Conservation (phyloP, 2,329 filamentous ascomycete species). For the Eurotiales sp. region DNA sequence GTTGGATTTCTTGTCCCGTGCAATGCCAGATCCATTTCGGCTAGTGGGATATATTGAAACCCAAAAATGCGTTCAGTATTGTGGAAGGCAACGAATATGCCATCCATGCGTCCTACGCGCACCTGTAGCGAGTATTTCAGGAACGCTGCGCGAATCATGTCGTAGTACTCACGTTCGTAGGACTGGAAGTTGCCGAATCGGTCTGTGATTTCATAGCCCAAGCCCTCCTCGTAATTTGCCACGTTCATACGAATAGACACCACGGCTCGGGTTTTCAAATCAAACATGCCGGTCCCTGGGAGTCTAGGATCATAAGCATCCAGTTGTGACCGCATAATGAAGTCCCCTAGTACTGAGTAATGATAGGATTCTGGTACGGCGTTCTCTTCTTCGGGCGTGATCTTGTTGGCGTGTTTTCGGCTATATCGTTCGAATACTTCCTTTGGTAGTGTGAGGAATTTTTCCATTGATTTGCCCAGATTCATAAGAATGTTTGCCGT, state of each 20-base stretch:
- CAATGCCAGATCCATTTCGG: slow-evolving; percentile 86
- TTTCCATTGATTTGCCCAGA: slow-evolving; percentile 94
- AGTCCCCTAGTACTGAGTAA: slow-evolving; percentile 80
- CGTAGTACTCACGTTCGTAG: slow-evolving; percentile 91
- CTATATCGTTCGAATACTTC: slow-evolving; percentile 84
- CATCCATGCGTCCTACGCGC: slow-evolving; percentile 96
- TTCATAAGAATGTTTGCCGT: slow-evolving; percentile 81
- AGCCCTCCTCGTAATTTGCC: slow-evolving; percentile 64
- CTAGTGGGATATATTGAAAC: slow-evolving; percentile 85
- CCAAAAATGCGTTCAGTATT: slow-evolving; percentile 94
- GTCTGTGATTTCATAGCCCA: slow-evolving; percentile 80
- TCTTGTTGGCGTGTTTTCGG: slow-evolving; percentile 61
- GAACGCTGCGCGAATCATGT: slow-evolving; percentile 93
- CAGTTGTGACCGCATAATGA: slow-evolving; percentile 91
- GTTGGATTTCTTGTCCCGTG: slow-evolving; percentile 67
- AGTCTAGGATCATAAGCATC: slow-evolving; percentile 84
- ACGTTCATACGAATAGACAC: slow-evolving; percentile 88
- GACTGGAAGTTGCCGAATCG: slow-evolving; percentile 80
- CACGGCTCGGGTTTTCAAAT: slow-evolving; percentile 92
- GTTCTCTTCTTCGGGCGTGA: slow-evolving; percentile 65
- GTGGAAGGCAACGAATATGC: slow-evolving; percentile 95
- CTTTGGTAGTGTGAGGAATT: slow-evolving; percentile 78
- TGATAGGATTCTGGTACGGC: slow-evolving; percentile 75
- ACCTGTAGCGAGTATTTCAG: slow-evolving; percentile 96
- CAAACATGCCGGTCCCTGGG: slow-evolving; percentile 90